Base-by-base conservation (phyloP, 2,329 filamentous ascomycete genomes). In the Colletotrichum tropicale region DNA sequence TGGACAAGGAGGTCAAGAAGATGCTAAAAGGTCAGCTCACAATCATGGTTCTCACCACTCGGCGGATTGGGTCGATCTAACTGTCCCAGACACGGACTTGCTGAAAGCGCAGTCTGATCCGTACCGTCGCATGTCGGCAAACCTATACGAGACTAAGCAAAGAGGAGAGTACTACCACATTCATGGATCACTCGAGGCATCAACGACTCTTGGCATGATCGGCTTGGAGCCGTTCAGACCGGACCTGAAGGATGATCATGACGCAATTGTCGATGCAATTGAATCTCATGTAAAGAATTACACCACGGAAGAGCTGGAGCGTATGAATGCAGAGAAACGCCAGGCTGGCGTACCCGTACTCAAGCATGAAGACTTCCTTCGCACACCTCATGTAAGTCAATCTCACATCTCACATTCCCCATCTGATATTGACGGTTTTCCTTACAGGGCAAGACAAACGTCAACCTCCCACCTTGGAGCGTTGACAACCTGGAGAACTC, bases 131-230 rank as follows among this genome's bases (percentile, higher is more conserved):
- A 88, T 95, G 83, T 94, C 93, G 13, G 93, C 93, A 16, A 94
- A 94, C 76, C 84, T 95, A 2, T 95, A 95, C 83, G 88, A 90
- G 79, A 94, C 93, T 10, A 92, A 91, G 81, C 88, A 87, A n/a
- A 84, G 87, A 2, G 91, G 89, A n/a, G 88, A 93, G 80, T 95
- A 91, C 80, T 95, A 94, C 80, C 94, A 95, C 80, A 93, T 95
- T 30, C 94, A 95, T 81, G 93, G 94, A 60, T 95, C 93, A 1
- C 84, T 95, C 1, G 93, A 95, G 78, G 93, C 94, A 5, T 92
- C 91, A 12, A 93, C 90, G 9, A 94, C 93, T 0, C 84, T 95
- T 32, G 87, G 90, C 60, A 95, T 95, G 93, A 89, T 95, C 78
- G 93, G 93, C 0, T 84, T 95, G 7, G 89, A 92, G 66, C 86